A percentile compares a stretch with the other conserved stretches of the same genome.
These are phyloP conservation scores for Penicillium frequentans DNA, from an alignment of 2,329 filamentous ascomycete species.

Conservation along the genomic window DNA sequence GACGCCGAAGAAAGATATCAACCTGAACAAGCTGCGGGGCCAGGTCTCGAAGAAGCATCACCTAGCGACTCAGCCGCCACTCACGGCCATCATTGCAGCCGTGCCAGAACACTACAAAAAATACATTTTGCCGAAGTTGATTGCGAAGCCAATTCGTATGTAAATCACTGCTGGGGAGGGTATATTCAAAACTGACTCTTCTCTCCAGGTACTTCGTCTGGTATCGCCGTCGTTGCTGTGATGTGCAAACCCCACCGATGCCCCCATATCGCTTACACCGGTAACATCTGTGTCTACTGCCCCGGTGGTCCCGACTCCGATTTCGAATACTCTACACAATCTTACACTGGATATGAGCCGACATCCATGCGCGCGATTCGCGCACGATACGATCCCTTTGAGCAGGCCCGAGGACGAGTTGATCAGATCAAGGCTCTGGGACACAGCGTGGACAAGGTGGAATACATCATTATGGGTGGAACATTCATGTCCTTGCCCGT, in stretches of 20 bases:
- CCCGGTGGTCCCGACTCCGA: constrained; percentile 96
- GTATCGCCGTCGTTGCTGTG: constrained; percentile 96
- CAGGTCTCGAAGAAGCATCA: constrained; percentile 92
- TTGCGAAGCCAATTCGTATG: constrained; percentile 91
- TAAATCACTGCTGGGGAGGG: constrained; percentile 10
- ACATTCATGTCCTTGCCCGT: constrained; percentile 97
- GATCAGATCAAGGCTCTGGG: constrained; percentile 95
- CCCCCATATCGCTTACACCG: constrained; percentile 96
- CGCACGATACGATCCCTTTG: constrained; percentile 94
- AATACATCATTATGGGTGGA: constrained; percentile 99
- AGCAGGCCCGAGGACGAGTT: constrained; percentile 91
- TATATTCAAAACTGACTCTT: not conserved
- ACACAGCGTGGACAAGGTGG: constrained; percentile 97
- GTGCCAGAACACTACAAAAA: constrained; percentile 99
- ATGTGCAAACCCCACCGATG: constrained; percentile 99
- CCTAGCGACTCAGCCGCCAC: constrained; percentile 79
- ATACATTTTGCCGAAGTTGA: constrained; percentile 92
- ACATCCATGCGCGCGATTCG: constrained; percentile 98
- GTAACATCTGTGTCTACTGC: constrained; percentile 98
- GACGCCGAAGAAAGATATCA: constrained; percentile 79
- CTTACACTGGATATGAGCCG: constrained; percentile 97
- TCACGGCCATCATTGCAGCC: constrained; percentile 96
- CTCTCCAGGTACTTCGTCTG: constrained; percentile 76
- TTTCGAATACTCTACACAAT: constrained; percentile 98
- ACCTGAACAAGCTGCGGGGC: constrained; percentile 83